Percentiles rank a stretch among this genome's conserved stretches.
Conservation (phyloP, 257 asterid species). For the Rubia yunnanensis region DNA sequence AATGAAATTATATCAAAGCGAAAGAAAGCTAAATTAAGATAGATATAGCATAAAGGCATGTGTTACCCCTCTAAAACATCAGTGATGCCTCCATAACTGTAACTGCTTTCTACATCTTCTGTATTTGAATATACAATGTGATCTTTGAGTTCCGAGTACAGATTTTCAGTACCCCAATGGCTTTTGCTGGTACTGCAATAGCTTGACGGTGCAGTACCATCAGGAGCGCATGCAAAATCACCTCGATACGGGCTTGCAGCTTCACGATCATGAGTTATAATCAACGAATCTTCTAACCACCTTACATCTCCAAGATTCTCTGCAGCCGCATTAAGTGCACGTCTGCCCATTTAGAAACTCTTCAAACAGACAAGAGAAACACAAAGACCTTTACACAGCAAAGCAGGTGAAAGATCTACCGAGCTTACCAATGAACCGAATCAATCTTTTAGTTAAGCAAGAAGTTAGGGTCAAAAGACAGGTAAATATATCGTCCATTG, state of each 20-base stretch:
- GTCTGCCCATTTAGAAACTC: slow-evolving; percentile 7
- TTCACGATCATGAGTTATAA: slow-evolving; percentile 28
- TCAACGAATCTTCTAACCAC: slow-evolving; percentile 31
- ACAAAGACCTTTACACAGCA: neutral
- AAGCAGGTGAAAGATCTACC: neutral
- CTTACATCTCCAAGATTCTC: slow-evolving; percentile 57
- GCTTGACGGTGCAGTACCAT: slow-evolving; percentile 36
- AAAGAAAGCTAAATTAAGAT: slow-evolving; percentile 1
- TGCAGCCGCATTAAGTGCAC: slow-evolving; percentile 25
- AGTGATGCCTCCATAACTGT: slow-evolving; percentile 42
- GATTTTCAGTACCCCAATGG: slow-evolving; percentile 24
- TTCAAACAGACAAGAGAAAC: slow-evolving; percentile 2
- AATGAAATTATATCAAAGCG: neutral
- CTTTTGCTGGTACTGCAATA: slow-evolving; percentile 23
- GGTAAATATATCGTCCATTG: slow-evolving; percentile 62
- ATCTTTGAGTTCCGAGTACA: slow-evolving; percentile 24
- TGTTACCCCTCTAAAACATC: slow-evolving; percentile 74
- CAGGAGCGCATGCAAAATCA: slow-evolving; percentile 20
- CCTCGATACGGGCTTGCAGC: slow-evolving; percentile 16
- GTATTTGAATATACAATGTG: slow-evolving; percentile 37
- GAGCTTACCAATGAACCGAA: slow-evolving; percentile 58
- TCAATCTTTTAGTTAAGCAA: slow-evolving; percentile 32
- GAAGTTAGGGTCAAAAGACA: slow-evolving; percentile 58
- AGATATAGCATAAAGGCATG: slow-evolving; percentile 10
- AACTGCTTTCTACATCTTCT: slow-evolving; percentile 40